Evolutionary conservation across 345 rosid genomes (phyloP).

Genomic region (Kernera saxatilis): DNA sequence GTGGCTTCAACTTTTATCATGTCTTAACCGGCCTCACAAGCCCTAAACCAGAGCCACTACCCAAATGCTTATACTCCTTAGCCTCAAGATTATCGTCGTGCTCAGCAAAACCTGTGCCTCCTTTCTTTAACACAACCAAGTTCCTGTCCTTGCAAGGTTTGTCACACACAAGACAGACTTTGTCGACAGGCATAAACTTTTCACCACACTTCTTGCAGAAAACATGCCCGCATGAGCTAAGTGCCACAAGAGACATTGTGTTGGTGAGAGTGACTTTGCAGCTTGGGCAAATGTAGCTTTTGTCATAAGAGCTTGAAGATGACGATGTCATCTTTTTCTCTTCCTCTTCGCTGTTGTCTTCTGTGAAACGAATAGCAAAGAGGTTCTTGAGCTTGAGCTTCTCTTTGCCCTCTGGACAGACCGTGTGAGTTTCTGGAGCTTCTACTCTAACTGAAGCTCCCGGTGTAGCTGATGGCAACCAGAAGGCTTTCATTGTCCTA

Average conservation of each 20-base stretch:
- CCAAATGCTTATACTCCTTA: conserved; percentile 88
- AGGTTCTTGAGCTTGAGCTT: conserved; percentile 83
- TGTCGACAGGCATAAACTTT: conserved; percentile 63
- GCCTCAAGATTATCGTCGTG: conserved; percentile 84
- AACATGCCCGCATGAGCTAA: conserved; percentile 91
- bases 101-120: conserved; percentile 89
- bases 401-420: conserved; percentile 91
- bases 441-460: conserved; percentile 71
- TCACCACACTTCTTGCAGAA: conserved; percentile 95
- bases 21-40: conserved; percentile 76
- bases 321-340: conserved; percentile 13
- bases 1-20: conserved; percentile 12
- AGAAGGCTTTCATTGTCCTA: conserved; percentile 95
- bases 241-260: conserved; percentile 61
- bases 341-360: conserved; percentile 60
- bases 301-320: conserved; percentile 50
- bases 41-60: conserved; percentile 91
- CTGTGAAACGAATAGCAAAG: conserved; percentile 61
- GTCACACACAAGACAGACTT: conserved; percentile 78
- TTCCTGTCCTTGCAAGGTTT: conserved; percentile 70
- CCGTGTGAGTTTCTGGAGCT: conserved; percentile 59
- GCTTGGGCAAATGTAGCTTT: conserved; percentile 79
- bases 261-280: conserved; percentile 93
- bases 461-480: conserved; percentile 99
- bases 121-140: conserved; percentile 71